Percentiles rank a stretch among this genome's conserved stretches.
Evolutionary conservation across 179 eudicot species (phyloP).

Genomic region (Patellifolia procumbens): DNA sequence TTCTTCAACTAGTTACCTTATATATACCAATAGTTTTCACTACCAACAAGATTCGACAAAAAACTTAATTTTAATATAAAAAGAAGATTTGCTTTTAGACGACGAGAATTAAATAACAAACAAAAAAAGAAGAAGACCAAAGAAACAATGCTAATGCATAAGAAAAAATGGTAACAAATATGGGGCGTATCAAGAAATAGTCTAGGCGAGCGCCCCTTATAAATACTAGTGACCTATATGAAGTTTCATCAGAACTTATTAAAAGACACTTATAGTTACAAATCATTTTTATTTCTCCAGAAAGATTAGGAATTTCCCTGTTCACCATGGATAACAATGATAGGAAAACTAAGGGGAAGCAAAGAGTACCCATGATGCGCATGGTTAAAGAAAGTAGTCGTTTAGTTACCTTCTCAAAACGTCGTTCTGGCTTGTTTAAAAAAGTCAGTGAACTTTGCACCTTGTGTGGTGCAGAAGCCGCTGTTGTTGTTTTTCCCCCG

Average conservation of each 20-base stretch:
- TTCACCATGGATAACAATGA: slow-evolving; percentile 20
- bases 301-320: neutral
- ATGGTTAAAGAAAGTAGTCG: slow-evolving; percentile 40
- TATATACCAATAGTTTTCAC: too few relatives aligned
- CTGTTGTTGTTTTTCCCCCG: slow-evolving; percentile 46
- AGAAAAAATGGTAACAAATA: slow-evolving; percentile 16
- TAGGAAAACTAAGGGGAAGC: slow-evolving; percentile 40
- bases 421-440: slow-evolving; percentile 44
- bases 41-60: too few relatives aligned
- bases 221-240: neutral
- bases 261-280: neutral
- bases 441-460: slow-evolving; percentile 49
- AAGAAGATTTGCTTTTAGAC: too few relatives aligned
- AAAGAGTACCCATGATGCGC: slow-evolving; percentile 37
- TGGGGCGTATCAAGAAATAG: neutral
- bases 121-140: slow-evolving; percentile 1
- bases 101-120: neutral
- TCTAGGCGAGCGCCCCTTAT: slow-evolving; percentile 17
- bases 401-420: slow-evolving; percentile 48
- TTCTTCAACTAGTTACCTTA: too few relatives aligned
- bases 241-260: neutral
- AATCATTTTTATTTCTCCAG: neutral
- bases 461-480: slow-evolving; percentile 36
- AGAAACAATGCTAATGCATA: neutral
- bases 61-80: too few relatives aligned